A percentile compares a stretch with the other conserved stretches of the same genome.
Evolutionary conservation across 345 rosid genomes (phyloP).

Genomic region (Brassica rapa): DNA sequence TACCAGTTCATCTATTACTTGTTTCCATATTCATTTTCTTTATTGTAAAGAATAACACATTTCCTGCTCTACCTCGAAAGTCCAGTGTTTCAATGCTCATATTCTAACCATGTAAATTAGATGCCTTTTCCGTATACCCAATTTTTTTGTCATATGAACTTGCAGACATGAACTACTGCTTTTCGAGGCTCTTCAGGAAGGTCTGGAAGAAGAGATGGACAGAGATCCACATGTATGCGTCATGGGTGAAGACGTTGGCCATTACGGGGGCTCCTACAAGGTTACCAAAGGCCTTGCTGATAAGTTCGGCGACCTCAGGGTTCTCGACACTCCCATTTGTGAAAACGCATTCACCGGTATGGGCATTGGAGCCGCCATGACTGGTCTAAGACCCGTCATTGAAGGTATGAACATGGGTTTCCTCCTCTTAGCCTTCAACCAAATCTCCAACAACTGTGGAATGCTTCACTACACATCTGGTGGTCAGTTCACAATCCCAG

Average conservation of each 20-base stretch:
- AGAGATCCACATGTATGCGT: conserved; percentile 82
- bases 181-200: conserved; percentile 89
- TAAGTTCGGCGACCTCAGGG: conserved; percentile 87
- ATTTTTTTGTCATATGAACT: background rate
- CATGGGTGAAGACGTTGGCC: conserved; percentile 99
- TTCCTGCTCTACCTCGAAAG: background rate
- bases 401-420: conserved; percentile 99
- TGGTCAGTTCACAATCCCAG: conserved; percentile 87
- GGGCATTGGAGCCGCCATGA: conserved; percentile 97
- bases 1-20: background rate
- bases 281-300: conserved; percentile 78
- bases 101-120: background rate
- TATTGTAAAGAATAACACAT: background rate
- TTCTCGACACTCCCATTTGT: conserved; percentile 93
- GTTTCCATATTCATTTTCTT: background rate
- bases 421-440: conserved; percentile 95
- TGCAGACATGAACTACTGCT: conserved; percentile 84
- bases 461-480: conserved; percentile 99
- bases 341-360: conserved; percentile 97
- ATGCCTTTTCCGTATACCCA: background rate
- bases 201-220: conserved; percentile 98
- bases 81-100: background rate
- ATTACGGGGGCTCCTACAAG: conserved; percentile 95
- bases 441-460: conserved; percentile 97
- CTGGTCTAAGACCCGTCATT: conserved; percentile 80